Evolutionary conservation across 2,329 filamentous ascomycete genomes (phyloP).

Genomic region (Ophiostoma angusticollis): DNA sequence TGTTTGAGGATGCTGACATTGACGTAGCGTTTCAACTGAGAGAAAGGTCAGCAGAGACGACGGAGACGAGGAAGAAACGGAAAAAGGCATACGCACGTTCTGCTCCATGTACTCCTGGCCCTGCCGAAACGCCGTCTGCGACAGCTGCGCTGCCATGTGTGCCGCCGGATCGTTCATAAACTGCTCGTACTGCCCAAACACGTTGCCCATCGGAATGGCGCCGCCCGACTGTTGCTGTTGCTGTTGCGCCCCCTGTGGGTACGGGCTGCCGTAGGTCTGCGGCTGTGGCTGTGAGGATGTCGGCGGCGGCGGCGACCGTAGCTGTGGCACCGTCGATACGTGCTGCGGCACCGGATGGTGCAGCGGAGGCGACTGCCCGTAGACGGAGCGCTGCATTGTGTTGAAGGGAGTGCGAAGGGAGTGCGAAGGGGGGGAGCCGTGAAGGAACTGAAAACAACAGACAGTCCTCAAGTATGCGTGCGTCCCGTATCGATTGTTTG

Average conservation of each 20-base stretch:
- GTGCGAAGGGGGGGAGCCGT: neutral
- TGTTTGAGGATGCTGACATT: conserved; percentile 87
- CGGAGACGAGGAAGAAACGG: neutral
- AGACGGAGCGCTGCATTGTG: conserved; percentile 75
- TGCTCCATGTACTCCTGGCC: conserved; percentile 92
- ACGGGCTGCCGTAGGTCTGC: conserved; percentile 51
- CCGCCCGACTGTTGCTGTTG: conserved; percentile 43
- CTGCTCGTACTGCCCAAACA: conserved; percentile 66
- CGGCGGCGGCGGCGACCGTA: conserved; percentile 84
- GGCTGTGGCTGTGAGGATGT: conserved; percentile 55
- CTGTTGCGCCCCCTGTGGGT: conserved; percentile 52
- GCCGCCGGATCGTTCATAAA: conserved; percentile 95
- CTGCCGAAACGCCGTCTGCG: conserved; percentile 79
- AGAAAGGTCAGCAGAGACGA: neutral
- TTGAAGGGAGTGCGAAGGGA: neutral
- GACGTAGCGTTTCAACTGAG: conserved; percentile 56
- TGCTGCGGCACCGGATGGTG: conserved; percentile 97
- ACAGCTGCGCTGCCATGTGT: conserved; percentile 89
- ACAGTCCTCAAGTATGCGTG: no score
- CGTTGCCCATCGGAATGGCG: conserved; percentile 32
- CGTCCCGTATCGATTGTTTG: no score
- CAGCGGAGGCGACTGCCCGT: conserved; percentile 80
- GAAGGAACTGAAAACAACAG: no score
- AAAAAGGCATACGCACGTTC: conserved; percentile 47
- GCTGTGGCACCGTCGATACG: conserved; percentile 92